Base-by-base conservation (phyloP, 2,329 filamentous ascomycete genomes). In the Phaeosphaeriaceae sp. region DNA sequence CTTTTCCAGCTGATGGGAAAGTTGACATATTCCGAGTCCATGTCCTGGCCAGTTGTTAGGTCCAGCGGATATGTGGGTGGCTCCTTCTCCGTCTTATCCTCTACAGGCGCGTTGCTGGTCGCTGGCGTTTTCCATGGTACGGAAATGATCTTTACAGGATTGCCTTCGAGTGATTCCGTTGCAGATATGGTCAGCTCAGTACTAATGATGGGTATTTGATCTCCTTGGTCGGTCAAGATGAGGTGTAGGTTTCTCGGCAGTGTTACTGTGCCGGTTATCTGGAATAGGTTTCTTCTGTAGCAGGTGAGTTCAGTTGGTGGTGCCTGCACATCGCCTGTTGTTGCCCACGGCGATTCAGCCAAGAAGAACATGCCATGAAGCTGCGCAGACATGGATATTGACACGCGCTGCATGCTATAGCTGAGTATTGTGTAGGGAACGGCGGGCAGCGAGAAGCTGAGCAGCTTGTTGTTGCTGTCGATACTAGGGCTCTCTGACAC, bases 111-210 rank as follows among this genome's bases (percentile, higher is more conserved):
- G 3, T 87, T 85, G 74, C 87, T 90, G 42, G 89, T 90, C 21
- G 89, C 90, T 1, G 92, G 92, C 2, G 92, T 97, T 79, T 97
- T 97, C 93, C 93, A 97, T 1, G 93, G 93, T 51, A 97, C 96
- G 6, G 94, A 94, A 56, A 97, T 97, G 54, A 97, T 87, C 63
- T 95, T 93, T 35, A 97, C 91, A 0, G 89, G 79, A 63, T 96
- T 93, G 28, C 91, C 90, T 71, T 97, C 93, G 13, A 96, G 92
- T 1, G 93, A 97, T 72, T 97, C 93, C 40, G 92, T 96, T 7
- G 93, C 93, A 4, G 91, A 95, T 38, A 97, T 90, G 45, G 88
- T 87, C 44, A 97, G 85, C 71, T 97, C 92, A 72, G 93, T 89
- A 56, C 81, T 88, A 56, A 85, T 83, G 40, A 97, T 90, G 2